A percentile compares a stretch with the other conserved stretches of the same genome.
phyloP scores from a whole-genome alignment of 352 stramenopile species.

The Phytopythium montanum region DNA sequence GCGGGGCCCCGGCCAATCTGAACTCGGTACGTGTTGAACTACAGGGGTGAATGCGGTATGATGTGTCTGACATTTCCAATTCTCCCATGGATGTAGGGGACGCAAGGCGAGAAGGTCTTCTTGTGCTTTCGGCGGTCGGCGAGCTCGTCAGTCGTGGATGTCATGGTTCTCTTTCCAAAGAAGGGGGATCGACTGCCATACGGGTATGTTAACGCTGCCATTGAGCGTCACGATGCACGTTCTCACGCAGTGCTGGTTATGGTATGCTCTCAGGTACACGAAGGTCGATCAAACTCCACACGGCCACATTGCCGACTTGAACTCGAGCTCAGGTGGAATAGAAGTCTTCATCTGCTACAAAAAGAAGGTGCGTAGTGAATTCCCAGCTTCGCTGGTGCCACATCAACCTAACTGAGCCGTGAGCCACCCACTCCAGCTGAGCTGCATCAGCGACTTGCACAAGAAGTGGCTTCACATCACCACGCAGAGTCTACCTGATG shows the following conservation, averaged over 20 bases:
- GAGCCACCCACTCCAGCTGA: constrained; percentile 17
- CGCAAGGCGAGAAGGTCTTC: constrained; percentile 78
- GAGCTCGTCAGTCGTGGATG: constrained; percentile 57
- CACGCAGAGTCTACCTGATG: neutral
- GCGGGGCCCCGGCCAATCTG: constrained; percentile 59
- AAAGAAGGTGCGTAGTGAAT: constrained; percentile 43
- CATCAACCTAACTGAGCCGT: neutral
- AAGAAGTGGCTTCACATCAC: constrained; percentile 37
- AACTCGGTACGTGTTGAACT: constrained; percentile 45
- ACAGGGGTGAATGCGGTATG: neutral
- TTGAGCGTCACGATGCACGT: constrained; percentile 36
- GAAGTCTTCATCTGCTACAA: constrained; percentile 83
- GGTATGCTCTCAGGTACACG: constrained; percentile 48
- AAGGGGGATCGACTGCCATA: constrained; percentile 85
- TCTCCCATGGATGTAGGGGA: constrained; percentile 33
- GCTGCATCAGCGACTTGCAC: constrained; percentile 29
- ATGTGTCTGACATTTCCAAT: neutral
- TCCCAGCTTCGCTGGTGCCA: neutral
- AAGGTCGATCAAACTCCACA: constrained; percentile 73
- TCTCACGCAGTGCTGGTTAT: neutral
- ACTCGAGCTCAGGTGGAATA: constrained; percentile 64
- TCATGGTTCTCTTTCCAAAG: constrained; percentile 69
- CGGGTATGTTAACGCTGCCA: constrained; percentile 28
- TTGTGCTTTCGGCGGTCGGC: constrained; percentile 72
- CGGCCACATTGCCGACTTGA: constrained; percentile 67